Percentiles rank a stretch among this genome's conserved stretches.
Evolutionary conservation across 768 basidiomycete species (phyloP).

Genomic region (Lactarius quietus): DNA sequence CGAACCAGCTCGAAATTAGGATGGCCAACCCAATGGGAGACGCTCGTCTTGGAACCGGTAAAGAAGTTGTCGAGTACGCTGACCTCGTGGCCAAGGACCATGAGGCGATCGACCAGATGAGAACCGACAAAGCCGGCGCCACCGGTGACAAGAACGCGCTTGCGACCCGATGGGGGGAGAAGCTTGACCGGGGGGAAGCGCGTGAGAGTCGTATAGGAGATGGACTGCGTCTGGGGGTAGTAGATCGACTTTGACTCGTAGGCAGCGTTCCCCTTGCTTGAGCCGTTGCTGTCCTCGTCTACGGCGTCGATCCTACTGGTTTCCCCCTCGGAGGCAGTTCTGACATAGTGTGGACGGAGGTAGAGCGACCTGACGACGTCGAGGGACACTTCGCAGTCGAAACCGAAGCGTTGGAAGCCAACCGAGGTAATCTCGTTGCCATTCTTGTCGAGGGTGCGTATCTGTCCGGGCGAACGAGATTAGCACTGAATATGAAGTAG

Average conservation of each 20-base stretch:
- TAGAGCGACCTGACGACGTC: conserved; percentile 85
- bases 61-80: conserved; percentile 99
- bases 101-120: conserved; percentile 94
- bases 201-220: conserved; percentile 89
- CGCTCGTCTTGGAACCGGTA: conserved; percentile 96
- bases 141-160: conserved; percentile 92
- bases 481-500: background rate
- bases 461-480: conserved; percentile 37
- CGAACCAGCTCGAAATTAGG: conserved; percentile 98
- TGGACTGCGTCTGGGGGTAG: conserved; percentile 71
- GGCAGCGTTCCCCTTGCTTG: conserved; percentile 40
- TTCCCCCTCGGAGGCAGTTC: conserved; percentile 36
- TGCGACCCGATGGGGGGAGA: conserved; percentile 70
- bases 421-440: conserved; percentile 75
- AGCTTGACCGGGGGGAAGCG: conserved; percentile 92
- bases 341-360: conserved; percentile 74
- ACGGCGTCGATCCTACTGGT: conserved; percentile 35
- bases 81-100: conserved; percentile 97
- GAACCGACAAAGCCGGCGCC: conserved; percentile 99
- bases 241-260: conserved; percentile 87
- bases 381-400: conserved; percentile 80
- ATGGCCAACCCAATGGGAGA: conserved; percentile 94
- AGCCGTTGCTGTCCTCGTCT: too few relatives aligned
- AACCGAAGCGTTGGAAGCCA: conserved; percentile 83
- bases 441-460: conserved; percentile 65